A percentile compares a stretch with the other conserved stretches of the same genome.
Evolutionary conservation across 2,329 filamentous ascomycete species (phyloP).

Genomic region (Fusarium tricinctum): DNA sequence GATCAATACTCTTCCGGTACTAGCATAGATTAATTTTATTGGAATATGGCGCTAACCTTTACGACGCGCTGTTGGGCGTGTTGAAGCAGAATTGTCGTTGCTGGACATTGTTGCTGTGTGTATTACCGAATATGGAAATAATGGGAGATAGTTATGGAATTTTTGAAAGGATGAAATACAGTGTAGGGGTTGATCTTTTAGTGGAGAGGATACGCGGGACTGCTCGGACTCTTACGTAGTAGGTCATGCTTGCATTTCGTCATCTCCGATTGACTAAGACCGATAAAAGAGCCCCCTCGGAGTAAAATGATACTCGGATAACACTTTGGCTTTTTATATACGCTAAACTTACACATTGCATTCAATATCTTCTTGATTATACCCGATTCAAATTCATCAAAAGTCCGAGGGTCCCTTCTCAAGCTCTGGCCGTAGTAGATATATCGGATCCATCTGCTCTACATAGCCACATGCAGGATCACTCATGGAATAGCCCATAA

Average conservation of each 20-base stretch:
- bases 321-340: not conserved
- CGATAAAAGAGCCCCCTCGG: not conserved
- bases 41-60: conserved; percentile 26
- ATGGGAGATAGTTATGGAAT: not conserved
- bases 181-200: not conserved
- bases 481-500: conserved; percentile 37
- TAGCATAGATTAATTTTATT: fast-evolving
- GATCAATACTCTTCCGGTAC: not conserved
- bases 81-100: not conserved
- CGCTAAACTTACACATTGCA: too few relatives aligned
- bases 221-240: not conserved
- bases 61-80: conserved; percentile 38
- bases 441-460: conserved; percentile 37
- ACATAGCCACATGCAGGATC: conserved; percentile 36
- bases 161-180: not conserved
- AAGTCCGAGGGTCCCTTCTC: conserved; percentile 18
- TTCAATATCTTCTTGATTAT: too few relatives aligned
- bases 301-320: not conserved
- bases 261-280: conserved; percentile 3
- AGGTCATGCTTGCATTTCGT: not conserved
- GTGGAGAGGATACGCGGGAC: not conserved
- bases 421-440: conserved; percentile 27
- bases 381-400: not conserved
- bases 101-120: conserved; percentile 25
- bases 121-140: conserved; percentile 13